These are phyloP conservation scores for Papiliotrema terrestris DNA, from an alignment of 1,284 basidiomycete genomes.

Conservation along the genomic window DNA sequence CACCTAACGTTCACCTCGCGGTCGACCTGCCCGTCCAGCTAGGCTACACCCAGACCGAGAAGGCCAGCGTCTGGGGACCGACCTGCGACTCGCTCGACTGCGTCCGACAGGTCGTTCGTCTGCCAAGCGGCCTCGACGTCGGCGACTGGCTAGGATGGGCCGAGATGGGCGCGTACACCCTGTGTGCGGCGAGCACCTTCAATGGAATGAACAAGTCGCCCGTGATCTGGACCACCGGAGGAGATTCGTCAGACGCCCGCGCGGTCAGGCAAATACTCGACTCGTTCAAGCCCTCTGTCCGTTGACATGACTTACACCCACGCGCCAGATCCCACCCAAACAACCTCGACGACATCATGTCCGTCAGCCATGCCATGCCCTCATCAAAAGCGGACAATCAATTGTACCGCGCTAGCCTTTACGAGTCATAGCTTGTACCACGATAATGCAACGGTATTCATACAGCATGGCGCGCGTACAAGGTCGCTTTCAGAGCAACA, in stretches of 20 bases:
- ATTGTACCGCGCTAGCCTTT: too few species aligned
- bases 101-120: conserved; percentile 60
- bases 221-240: conserved; percentile 47
- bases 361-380: too few species aligned
- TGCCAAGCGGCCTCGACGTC: conserved; percentile 65
- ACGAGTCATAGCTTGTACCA: too few species aligned
- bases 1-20: conserved; percentile 46
- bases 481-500: too few species aligned
- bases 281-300: conserved; percentile 23
- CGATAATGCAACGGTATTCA: too few species aligned
- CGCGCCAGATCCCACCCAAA: background rate
- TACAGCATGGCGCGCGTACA: too few species aligned
- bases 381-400: too few species aligned
- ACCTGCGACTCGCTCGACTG: conserved; percentile 92
- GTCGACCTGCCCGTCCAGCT: conserved; percentile 47
- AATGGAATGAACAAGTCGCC: conserved; percentile 58
- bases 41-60: conserved; percentile 50
- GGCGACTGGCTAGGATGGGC: conserved; percentile 91
- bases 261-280: conserved; percentile 37
- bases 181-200: conserved; percentile 84
- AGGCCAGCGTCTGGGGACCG: conserved; percentile 56
- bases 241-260: conserved; percentile 20
- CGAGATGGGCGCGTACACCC: conserved; percentile 90
- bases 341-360: too few species aligned
- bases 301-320: conserved; percentile 43